Evolutionary conservation across 306 rosid species (phyloP).

Genomic region (Medicago arabica): DNA sequence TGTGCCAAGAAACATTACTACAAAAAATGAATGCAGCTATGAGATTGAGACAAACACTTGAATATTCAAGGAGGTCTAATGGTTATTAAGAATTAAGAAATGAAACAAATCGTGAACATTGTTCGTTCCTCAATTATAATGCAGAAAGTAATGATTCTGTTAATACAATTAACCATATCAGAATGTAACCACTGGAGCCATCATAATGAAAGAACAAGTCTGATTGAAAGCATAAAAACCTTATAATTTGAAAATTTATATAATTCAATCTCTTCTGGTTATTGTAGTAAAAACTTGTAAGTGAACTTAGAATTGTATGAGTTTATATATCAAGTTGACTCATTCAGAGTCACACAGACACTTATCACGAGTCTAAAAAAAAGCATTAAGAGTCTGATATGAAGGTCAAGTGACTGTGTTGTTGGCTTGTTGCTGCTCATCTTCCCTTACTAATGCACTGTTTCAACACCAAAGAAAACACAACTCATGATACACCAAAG

Average conservation of each 20-base stretch:
- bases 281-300: background rate
- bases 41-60: constrained; percentile 16
- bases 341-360: constrained; percentile 1
- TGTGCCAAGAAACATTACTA: constrained; percentile 9
- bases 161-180: background rate
- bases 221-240: constrained; percentile 12
- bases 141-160: constrained; percentile 13
- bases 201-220: constrained; percentile 21
- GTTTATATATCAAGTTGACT: constrained; percentile 7
- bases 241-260: constrained; percentile 20
- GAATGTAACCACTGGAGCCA: constrained; percentile 16
- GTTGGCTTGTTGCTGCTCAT: too few relatives aligned
- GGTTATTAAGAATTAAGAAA: constrained; percentile 5
- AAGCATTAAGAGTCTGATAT: background rate
- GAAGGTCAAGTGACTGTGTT: background rate
- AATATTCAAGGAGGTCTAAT: constrained; percentile 18
- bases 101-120: background rate
- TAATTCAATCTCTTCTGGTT: background rate
- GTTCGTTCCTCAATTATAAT: background rate
- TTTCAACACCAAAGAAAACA: too few relatives aligned
- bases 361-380: background rate
- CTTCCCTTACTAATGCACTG: too few relatives aligned
- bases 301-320: background rate
- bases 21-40: background rate
- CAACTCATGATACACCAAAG: too few relatives aligned